Percentiles rank a stretch among this genome's conserved stretches.
phyloP scores from a whole-genome alignment of 257 asterid genomes.

The Plectranthus barbatus region DNA sequence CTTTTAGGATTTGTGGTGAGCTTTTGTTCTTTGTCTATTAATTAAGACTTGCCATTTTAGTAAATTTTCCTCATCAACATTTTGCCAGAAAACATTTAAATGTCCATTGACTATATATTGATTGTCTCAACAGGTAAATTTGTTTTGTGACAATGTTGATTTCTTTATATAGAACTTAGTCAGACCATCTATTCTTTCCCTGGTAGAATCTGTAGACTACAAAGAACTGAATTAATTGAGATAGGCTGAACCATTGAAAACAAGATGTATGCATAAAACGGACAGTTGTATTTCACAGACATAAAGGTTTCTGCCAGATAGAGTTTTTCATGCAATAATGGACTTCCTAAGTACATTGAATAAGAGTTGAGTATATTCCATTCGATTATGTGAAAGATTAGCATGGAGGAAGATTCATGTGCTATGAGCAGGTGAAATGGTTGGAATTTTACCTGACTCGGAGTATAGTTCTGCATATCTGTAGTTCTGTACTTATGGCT shows the following conservation, averaged over 20 bases:
- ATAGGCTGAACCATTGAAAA: background rate
- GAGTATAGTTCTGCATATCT: background rate
- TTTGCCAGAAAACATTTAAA: background rate
- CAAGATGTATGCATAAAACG: background rate
- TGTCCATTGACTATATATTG: background rate
- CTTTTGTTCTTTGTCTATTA: slow-evolving; percentile 11
- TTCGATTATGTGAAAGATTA: background rate
- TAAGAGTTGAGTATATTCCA: background rate
- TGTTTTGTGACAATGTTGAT: background rate
- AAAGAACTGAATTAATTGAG: background rate
- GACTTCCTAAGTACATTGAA: background rate
- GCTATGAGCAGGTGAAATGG: background rate
- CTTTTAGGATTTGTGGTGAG: slow-evolving; percentile 25
- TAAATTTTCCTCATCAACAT: slow-evolving; percentile 1
- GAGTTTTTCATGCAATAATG: background rate
- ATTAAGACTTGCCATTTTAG: background rate
- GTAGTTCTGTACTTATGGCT: background rate
- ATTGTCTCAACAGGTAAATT: background rate
- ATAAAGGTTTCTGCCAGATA: background rate
- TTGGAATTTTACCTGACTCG: background rate
- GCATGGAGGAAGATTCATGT: background rate
- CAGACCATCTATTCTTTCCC: background rate
- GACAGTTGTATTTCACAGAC: background rate
- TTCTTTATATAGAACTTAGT: background rate
- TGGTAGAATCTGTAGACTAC: background rate